A percentile compares a stretch with the other conserved stretches of the same genome.
Conservation (phyloP, 1,139 yeast genomes). For the Pichia sp. region DNA sequence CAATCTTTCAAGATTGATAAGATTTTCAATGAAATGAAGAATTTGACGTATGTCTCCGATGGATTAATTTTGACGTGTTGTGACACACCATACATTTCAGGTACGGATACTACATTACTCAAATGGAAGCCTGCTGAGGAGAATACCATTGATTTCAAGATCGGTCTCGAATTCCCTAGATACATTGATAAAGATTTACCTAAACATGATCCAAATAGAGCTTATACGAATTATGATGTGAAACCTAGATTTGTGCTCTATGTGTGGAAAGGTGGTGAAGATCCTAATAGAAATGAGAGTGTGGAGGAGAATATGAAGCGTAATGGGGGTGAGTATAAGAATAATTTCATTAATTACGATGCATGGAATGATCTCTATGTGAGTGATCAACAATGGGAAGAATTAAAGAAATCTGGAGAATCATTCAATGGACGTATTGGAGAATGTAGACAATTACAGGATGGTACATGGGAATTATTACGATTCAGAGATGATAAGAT, state of each 20-base stretch:
- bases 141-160: constrained; percentile 82
- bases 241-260: constrained; percentile 61
- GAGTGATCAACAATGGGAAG: constrained; percentile 75
- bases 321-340: constrained; percentile 25
- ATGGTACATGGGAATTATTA: constrained; percentile 72
- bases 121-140: constrained; percentile 99
- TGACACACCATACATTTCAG: constrained; percentile 77
- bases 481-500: constrained; percentile 90
- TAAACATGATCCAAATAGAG: constrained; percentile 61
- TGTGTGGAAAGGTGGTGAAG: constrained; percentile 70
- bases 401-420: constrained; percentile 57
- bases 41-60: constrained; percentile 82
- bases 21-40: constrained; percentile 67
- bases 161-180: constrained; percentile 59
- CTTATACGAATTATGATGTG: constrained; percentile 74
- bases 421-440: constrained; percentile 89
- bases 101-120: constrained; percentile 74
- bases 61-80: constrained; percentile 93
- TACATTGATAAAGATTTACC: constrained; percentile 66
- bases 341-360: constrained; percentile 40
- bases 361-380: constrained; percentile 60
- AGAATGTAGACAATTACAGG: constrained; percentile 57
- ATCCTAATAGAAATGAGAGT: constrained; percentile 20
- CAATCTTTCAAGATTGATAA: constrained; percentile 70
- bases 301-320: constrained; percentile 22